Conservation (phyloP, 164 flowering plant species). For the Stephania cephalantha region DNA sequence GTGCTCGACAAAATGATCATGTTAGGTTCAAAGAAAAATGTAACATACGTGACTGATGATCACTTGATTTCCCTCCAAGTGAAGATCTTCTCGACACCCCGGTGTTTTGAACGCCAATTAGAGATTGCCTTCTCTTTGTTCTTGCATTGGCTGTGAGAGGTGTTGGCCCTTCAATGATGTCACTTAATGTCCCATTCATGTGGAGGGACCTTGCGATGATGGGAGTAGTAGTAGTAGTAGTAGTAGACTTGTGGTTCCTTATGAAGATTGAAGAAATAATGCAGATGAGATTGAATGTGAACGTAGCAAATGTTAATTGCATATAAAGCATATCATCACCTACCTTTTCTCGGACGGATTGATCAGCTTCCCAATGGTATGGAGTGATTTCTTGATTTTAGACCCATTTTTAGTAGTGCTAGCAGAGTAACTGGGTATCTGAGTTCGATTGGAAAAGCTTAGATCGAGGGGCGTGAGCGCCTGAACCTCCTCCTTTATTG, state of each 20-base stretch:
- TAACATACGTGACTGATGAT: constrained; percentile 28
- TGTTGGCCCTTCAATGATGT: constrained; percentile 30
- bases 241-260: constrained; percentile 41
- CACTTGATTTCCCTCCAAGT: constrained; percentile 55
- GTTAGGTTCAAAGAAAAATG: background rate
- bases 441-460: constrained; percentile 24
- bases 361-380: constrained; percentile 72
- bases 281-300: background rate
- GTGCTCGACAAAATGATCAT: background rate
- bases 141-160: constrained; percentile 37
- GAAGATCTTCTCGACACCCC: constrained; percentile 61
- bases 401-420: constrained; percentile 48
- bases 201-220: constrained; percentile 31
- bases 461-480: constrained; percentile 25
- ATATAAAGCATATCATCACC: background rate
- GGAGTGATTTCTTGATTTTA: constrained; percentile 68
- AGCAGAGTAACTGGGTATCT: constrained; percentile 21
- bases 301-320: background rate
- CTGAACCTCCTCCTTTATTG: constrained; percentile 22
- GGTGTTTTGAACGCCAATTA: constrained; percentile 47
- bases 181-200: constrained; percentile 7
- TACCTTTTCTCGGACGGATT: constrained; percentile 84
- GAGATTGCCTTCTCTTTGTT: constrained; percentile 57
- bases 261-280: constrained; percentile 18
- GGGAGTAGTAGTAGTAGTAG: background rate